These are phyloP conservation scores for Candida ipomoeae DNA, from an alignment of 805 yeast species.

Conservation along the genomic window DNA sequence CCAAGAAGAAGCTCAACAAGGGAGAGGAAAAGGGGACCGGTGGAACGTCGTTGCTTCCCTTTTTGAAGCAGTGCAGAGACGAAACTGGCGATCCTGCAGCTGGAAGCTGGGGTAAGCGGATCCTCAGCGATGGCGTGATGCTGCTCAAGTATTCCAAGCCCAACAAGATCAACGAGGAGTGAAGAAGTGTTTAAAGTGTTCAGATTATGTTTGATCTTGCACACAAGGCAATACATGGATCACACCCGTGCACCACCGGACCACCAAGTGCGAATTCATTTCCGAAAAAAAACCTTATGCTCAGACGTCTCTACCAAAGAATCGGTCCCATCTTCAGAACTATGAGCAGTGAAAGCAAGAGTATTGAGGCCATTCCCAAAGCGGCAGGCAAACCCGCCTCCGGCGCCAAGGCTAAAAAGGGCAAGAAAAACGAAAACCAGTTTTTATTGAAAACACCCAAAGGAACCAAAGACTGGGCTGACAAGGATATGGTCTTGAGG, in stretches of 20 bases:
- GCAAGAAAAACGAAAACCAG: conserved; percentile 46
- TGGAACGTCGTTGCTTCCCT: conserved; percentile 87
- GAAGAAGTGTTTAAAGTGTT: neutral
- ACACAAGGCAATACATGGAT: neutral
- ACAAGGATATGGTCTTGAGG: conserved; percentile 93
- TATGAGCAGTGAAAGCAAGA: conserved; percentile 23
- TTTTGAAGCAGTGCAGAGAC: conserved; percentile 91
- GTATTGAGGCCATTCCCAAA: conserved; percentile 5
- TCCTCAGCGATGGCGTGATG: conserved; percentile 54
- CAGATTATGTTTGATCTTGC: neutral
- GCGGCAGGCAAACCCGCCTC: conserved; percentile 2
- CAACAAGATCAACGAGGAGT: conserved; percentile 41
- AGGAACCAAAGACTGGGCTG: conserved; percentile 98
- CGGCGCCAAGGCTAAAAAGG: conserved; percentile 22
- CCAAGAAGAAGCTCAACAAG: conserved; percentile 43
- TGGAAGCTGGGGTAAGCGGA: conserved; percentile 83
- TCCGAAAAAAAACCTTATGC: conserved; percentile 11
- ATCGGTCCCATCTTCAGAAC: conserved; percentile 12
- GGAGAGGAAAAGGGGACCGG: conserved; percentile 82
- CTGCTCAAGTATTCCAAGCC: conserved; percentile 35
- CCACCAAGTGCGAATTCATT: neutral
- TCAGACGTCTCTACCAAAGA: conserved; percentile 15
- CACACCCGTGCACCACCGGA: conserved; percentile 11
- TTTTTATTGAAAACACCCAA: conserved; percentile 91
- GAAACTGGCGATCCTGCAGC: conserved; percentile 95